Conservation (phyloP, 768 basidiomycete genomes). For the Phanerodontia chrysosporium region DNA sequence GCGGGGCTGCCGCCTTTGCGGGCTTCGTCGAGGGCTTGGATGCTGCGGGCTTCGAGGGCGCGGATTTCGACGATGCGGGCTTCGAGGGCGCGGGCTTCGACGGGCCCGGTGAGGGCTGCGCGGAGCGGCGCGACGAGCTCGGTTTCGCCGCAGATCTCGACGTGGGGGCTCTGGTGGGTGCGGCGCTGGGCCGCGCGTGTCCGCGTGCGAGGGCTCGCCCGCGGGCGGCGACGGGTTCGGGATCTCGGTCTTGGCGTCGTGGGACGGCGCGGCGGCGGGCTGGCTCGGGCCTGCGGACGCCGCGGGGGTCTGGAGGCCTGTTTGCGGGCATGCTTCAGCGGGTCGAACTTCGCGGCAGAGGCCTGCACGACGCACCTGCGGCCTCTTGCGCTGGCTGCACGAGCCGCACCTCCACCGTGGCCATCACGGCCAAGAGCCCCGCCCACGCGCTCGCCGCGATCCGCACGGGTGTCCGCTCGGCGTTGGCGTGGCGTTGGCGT, state of each 20-base stretch:
- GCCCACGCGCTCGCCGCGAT: background rate
- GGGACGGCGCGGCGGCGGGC: background rate
- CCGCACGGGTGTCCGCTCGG: background rate
- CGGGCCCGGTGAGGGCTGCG: background rate
- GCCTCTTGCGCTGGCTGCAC: background rate
- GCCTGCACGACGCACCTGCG: background rate
- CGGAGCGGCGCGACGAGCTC: background rate
- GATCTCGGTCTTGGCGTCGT: background rate
- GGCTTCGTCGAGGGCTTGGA: background rate
- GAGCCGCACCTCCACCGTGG: background rate
- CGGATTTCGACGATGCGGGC: too few relatives aligned
- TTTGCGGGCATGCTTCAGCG: background rate
- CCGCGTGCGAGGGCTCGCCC: background rate
- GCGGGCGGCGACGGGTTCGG: background rate
- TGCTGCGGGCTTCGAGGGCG: too few relatives aligned
- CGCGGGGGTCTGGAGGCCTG: background rate
- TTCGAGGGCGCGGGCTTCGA: background rate
- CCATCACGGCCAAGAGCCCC: background rate
- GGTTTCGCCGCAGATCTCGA: background rate
- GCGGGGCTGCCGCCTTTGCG: too few relatives aligned
- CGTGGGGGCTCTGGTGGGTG: background rate
- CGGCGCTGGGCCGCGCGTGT: background rate
- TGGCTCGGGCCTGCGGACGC: background rate
- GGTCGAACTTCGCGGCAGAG: too few relatives aligned
- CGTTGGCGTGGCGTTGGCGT: background rate